These are phyloP conservation scores for Andrographis paniculata DNA, from an alignment of 305 asterid species.

Conservation along the genomic window DNA sequence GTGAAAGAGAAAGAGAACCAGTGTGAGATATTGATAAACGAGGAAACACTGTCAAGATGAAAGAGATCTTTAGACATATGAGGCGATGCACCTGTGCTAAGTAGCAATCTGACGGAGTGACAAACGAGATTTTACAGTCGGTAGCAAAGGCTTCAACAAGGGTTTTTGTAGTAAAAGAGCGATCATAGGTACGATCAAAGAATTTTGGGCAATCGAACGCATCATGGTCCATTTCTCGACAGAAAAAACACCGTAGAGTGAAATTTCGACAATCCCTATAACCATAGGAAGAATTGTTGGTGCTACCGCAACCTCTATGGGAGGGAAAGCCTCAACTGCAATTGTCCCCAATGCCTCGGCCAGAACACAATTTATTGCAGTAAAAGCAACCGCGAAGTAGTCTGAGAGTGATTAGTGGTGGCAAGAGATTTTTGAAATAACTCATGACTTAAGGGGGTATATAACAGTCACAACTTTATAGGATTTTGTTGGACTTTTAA, in stretches of 20 bases:
- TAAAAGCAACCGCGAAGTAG: neutral
- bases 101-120: neutral
- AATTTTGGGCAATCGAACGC: neutral
- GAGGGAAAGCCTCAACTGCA: neutral
- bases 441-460: too few species aligned
- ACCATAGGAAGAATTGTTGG: neutral
- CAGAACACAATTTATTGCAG: neutral
- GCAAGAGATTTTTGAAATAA: constrained; percentile 4
- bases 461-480: too few species aligned
- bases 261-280: neutral
- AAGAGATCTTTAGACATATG: neutral
- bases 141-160: neutral
- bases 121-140: neutral
- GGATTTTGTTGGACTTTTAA: too few species aligned
- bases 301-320: neutral
- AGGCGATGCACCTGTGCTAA: neutral
- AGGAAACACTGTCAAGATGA: neutral
- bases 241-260: neutral
- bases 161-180: neutral
- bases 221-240: neutral
- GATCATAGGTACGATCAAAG: neutral
- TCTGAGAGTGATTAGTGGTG: neutral
- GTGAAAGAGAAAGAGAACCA: neutral
- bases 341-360: neutral
- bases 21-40: constrained; percentile 1